These are phyloP conservation scores for Eutrema salsugineum DNA, from an alignment of 441 rosid genomes.

Conservation along the genomic window DNA sequence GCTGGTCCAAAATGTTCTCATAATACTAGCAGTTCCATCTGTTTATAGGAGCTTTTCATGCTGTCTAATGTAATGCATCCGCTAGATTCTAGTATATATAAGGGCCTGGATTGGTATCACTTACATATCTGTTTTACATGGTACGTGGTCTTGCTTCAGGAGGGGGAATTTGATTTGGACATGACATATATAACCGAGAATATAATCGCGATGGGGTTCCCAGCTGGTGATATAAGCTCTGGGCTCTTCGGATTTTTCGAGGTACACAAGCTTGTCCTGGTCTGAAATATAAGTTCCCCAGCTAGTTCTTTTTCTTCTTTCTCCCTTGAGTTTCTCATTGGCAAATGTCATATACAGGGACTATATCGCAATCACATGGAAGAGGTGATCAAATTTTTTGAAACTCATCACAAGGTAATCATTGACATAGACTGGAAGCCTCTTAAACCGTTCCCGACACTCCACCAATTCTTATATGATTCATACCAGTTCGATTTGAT, in stretches of 20 bases:
- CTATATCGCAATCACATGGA: slow-evolving; percentile 86
- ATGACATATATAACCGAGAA: slow-evolving; percentile 87
- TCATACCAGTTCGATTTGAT: background rate
- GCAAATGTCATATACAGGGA: slow-evolving; percentile 50
- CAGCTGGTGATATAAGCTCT: slow-evolving; percentile 86
- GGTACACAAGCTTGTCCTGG: slow-evolving; percentile 39
- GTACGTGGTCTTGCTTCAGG: slow-evolving; percentile 37
- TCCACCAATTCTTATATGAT: background rate
- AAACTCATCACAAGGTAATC: slow-evolving; percentile 80
- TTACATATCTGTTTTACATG: slow-evolving; percentile 4
- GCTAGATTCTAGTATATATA: background rate
- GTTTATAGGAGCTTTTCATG: background rate
- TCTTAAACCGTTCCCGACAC: background rate
- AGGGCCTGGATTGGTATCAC: background rate
- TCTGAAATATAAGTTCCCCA: slow-evolving; percentile 5
- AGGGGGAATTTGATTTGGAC: slow-evolving; percentile 83
- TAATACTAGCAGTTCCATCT: background rate
- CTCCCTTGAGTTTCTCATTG: slow-evolving; percentile 3
- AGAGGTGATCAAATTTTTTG: slow-evolving; percentile 80
- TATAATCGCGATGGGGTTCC: slow-evolving; percentile 89
- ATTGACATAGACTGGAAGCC: background rate
- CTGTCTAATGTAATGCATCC: background rate
- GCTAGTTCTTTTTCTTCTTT: background rate
- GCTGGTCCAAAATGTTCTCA: background rate
- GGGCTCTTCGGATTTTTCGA: slow-evolving; percentile 75